Base-by-base conservation (phyloP, 2,329 filamentous ascomycete species). In the Emergomyces orientalis region DNA sequence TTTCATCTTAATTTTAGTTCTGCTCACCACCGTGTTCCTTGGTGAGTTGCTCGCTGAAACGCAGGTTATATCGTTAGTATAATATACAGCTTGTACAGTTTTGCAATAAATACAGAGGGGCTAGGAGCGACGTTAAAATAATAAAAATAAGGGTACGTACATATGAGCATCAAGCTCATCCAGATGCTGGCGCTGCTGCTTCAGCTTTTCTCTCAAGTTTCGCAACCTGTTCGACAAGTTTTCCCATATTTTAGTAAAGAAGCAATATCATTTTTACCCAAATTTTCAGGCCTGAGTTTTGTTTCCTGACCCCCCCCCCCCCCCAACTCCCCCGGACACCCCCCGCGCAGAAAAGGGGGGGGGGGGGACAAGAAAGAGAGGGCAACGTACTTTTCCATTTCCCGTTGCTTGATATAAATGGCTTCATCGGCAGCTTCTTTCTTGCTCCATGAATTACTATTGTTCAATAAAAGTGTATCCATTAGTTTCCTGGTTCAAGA, bases 371-470 rank as follows among this genome's bases (percentile, higher is more conserved):
- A 47, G 25, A 49, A 59, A 19, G n/a, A 25, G n/a, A 49, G 49
- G 19, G 14, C 11, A 37, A 71, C 74, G 60, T 72, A 80, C 90
- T 96, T 97, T 81, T 92, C 87, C 80, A 86, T 86, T 84, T 97
- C 94, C 74, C 91, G 89, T 80, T 89, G 81, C 72, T 86, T 86
- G 79, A 99, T 91, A 79, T 89, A 90, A 70, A 85, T 85, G 76
- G 91, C 88, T 81, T 97, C 94, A 74, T 81, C 83, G 69, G 93
- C 93, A 75, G 88, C 85, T 80, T 99, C 94, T 71, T 94, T 91
- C 80, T 88, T 88, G 80, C 88, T 90, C 85, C 97, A 99, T 63
- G 90, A 86, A 75, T 99, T 93, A 70, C 93, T 96, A 51, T 32
- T 14, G n/a, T 27, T 30, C 11, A 37, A 55, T n/a, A 37, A 19